A percentile compares a stretch with the other conserved stretches of the same genome.
Conservation (phyloP, 2,329 filamentous ascomycete genomes). For the Pseudopyrenochaeta lycopersici region DNA sequence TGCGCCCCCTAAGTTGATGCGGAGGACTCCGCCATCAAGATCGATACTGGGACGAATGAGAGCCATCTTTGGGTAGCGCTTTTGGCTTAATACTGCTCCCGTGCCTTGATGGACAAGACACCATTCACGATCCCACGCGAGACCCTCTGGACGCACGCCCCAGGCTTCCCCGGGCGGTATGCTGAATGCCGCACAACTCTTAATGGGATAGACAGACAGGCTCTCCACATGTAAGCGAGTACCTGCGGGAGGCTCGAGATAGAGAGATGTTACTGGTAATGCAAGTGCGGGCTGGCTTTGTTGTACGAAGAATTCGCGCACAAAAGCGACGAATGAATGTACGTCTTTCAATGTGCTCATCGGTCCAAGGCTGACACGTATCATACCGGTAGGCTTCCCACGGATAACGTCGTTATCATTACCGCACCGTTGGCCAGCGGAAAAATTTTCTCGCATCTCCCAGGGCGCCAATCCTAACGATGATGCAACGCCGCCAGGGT, state of each 20-base stretch:
- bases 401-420: constrained; percentile 81
- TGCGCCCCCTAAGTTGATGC: constrained; percentile 63
- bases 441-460: constrained; percentile 87
- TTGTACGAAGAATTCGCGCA: constrained; percentile 60
- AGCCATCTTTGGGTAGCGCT: constrained; percentile 87
- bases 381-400: constrained; percentile 86
- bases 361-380: constrained; percentile 85
- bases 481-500: constrained; percentile 83
- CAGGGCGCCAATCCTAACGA: constrained; percentile 77
- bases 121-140: constrained; percentile 97
- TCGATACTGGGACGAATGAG: constrained; percentile 80
- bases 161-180: constrained; percentile 72
- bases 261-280: constrained; percentile 29
- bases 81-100: constrained; percentile 85
- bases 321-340: constrained; percentile 73
- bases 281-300: constrained; percentile 13
- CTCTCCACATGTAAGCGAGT: constrained; percentile 56
- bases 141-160: constrained; percentile 81
- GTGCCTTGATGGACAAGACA: constrained; percentile 90
- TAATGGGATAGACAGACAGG: constrained; percentile 82
- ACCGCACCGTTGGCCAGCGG: constrained; percentile 84
- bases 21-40: constrained; percentile 71
- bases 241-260: constrained; percentile 36
- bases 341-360: constrained; percentile 87
- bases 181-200: constrained; percentile 85